These are phyloP conservation scores for Brassica juncea DNA, from an alignment of 345 rosid genomes.

Conservation along the genomic window DNA sequence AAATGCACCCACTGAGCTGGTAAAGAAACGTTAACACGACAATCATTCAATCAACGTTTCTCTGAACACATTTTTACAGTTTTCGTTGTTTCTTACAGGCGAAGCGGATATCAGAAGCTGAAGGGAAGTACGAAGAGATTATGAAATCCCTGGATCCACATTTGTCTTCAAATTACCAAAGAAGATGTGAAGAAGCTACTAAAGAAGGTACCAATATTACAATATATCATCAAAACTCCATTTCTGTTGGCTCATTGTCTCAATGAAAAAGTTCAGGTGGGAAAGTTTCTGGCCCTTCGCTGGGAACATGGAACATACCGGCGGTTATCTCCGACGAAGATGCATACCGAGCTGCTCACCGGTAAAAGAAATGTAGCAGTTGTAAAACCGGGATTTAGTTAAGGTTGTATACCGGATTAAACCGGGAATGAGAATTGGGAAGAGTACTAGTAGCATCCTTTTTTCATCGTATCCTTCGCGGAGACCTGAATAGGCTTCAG, in stretches of 20 bases:
- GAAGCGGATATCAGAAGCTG: constrained; percentile 68
- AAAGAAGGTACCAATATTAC: constrained; percentile 62
- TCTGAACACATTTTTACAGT: not conserved
- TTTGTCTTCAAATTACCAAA: constrained; percentile 58
- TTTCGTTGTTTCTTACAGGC: constrained; percentile 49
- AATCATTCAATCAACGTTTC: not conserved
- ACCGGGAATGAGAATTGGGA: constrained; percentile 14
- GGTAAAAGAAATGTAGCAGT: not conserved
- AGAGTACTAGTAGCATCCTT: not conserved
- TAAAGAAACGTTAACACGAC: constrained; percentile 35
- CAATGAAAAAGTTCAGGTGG: constrained; percentile 52
- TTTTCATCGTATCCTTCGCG: not conserved
- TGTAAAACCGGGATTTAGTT: constrained; percentile 5
- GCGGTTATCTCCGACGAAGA: constrained; percentile 65
- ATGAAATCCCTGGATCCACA: constrained; percentile 62
- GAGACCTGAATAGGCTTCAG: not conserved
- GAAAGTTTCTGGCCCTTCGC: constrained; percentile 52
- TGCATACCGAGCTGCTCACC: constrained; percentile 45
- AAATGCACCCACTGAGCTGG: constrained; percentile 70
- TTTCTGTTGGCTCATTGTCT: not conserved
- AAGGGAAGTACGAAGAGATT: constrained; percentile 59
- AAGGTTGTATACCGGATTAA: constrained; percentile 7
- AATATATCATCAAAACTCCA: not conserved
- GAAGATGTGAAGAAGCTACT: constrained; percentile 87
- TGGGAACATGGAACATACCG: constrained; percentile 86